Conservation (phyloP, 2,329 filamentous ascomycete genomes). For the Orbilia javanica region DNA sequence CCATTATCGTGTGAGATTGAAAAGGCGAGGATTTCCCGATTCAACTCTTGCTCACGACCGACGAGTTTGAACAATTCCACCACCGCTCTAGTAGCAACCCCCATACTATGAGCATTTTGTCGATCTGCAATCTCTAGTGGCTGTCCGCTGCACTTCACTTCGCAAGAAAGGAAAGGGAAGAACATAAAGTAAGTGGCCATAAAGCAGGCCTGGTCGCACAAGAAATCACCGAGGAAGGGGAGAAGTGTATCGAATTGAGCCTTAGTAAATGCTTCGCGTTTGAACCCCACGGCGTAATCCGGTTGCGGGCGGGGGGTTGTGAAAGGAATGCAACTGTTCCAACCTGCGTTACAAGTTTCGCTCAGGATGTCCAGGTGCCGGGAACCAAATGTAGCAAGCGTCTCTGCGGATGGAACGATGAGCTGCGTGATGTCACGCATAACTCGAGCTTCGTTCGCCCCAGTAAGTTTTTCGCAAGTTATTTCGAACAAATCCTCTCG, state of each 20-base stretch:
- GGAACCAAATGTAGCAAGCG: constrained; percentile 62
- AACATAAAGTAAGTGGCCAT: constrained; percentile 68
- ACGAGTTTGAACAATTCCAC: constrained; percentile 66
- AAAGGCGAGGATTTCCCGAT: constrained; percentile 67
- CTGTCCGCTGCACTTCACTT: constrained; percentile 67
- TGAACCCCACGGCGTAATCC: constrained; percentile 67
- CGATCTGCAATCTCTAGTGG: constrained; percentile 65
- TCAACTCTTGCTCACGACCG: constrained; percentile 64
- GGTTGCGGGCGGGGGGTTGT: constrained; percentile 66
- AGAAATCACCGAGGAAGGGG: constrained; percentile 64
- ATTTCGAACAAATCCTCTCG: constrained; percentile 64
- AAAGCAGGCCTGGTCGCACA: constrained; percentile 65
- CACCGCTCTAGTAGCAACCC: constrained; percentile 65
- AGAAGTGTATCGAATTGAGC: constrained; percentile 66
- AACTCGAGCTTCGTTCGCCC: constrained; percentile 65
- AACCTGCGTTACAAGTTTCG: constrained; percentile 67
- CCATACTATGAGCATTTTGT: constrained; percentile 67
- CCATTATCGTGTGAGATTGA: constrained; percentile 66
- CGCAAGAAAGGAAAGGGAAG: constrained; percentile 69
- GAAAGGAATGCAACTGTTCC: constrained; percentile 66
- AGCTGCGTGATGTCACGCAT: constrained; percentile 64
- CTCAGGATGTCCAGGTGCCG: constrained; percentile 63
- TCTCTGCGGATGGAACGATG: constrained; percentile 66
- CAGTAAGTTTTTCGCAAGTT: constrained; percentile 63
- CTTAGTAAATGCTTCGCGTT: constrained; percentile 66